Conservation (phyloP, 768 basidiomycete genomes). For the Boletus barrowsii region DNA sequence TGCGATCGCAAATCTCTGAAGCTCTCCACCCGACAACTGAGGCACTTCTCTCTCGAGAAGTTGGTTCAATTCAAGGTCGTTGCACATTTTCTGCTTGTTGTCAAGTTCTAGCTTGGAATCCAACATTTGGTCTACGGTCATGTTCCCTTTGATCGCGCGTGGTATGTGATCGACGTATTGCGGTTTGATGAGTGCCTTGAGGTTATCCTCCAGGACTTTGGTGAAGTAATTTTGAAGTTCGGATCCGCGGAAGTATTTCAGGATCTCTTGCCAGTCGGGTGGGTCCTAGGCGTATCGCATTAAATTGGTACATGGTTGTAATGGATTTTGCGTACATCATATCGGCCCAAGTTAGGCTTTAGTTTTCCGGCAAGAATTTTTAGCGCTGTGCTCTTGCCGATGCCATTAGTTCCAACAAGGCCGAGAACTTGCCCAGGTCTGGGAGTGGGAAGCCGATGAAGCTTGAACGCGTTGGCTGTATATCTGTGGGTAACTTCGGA, state of each 20-base stretch:
- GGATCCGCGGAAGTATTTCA: constrained; percentile 97
- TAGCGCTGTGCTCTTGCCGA: constrained; percentile 96
- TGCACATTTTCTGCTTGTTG: constrained; percentile 84
- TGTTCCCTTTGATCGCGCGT: constrained; percentile 84
- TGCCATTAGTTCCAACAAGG: constrained; percentile 98
- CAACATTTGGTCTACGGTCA: constrained; percentile 89
- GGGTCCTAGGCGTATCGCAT: constrained; percentile 61
- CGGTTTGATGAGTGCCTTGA: constrained; percentile 98
- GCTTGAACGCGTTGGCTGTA: constrained; percentile 97
- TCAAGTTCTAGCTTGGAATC: constrained; percentile 85
- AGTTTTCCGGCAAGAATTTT: constrained; percentile 96
- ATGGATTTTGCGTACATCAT: constrained; percentile 62
- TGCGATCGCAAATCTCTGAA: constrained; percentile 97
- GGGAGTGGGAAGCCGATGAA: constrained; percentile 96
- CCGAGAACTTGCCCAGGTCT: constrained; percentile 98
- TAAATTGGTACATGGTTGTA: not conserved
- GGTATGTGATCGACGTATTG: constrained; percentile 99
- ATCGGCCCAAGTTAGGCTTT: constrained; percentile 96
- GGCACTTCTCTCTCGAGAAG: constrained; percentile 81
- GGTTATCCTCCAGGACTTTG: constrained; percentile 96
- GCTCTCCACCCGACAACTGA: constrained; percentile 93
- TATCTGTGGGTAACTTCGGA: constrained; percentile 97
- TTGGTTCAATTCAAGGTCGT: constrained; percentile 82
- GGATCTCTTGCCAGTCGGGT: constrained; percentile 98
- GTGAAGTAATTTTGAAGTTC: constrained; percentile 99